phyloP scores from a whole-genome alignment of 106 monocot genomes.

The Dactylorhiza incarnata region DNA sequence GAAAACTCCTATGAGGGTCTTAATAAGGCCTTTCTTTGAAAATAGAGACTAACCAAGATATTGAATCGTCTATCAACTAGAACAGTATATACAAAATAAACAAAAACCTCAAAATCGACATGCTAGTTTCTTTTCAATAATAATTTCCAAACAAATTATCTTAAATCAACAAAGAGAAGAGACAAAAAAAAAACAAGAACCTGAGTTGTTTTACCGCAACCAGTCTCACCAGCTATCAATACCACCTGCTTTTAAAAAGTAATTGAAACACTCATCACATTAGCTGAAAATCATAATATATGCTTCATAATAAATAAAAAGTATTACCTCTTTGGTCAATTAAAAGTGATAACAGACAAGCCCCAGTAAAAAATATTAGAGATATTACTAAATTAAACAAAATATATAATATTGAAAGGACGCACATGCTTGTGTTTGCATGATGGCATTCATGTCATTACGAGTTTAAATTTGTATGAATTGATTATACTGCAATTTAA shows the following conservation, averaged over 20 bases:
- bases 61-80: not conserved
- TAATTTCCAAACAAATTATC: not conserved
- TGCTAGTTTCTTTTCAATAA: not conserved
- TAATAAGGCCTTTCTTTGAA: not conserved
- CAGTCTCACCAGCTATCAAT: constrained; percentile 91
- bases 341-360: not conserved
- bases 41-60: not conserved
- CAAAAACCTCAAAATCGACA: not conserved
- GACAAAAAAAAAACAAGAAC: constrained; percentile 46
- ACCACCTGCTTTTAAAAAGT: constrained; percentile 55
- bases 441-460: not conserved
- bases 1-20: not conserved
- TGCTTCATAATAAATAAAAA: not conserved
- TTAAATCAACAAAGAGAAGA: constrained; percentile 27
- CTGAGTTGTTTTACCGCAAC: constrained; percentile 99
- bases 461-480: not conserved
- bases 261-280: not conserved
- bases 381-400: not conserved
- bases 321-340: not conserved
- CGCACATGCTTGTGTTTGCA: not conserved
- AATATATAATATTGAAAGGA: not conserved
- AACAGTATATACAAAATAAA: not conserved
- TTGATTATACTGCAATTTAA: not conserved
- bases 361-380: not conserved
- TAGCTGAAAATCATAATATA: not conserved